A percentile compares a stretch with the other conserved stretches of the same genome.
These are phyloP conservation scores for Cercophora scortea DNA, from an alignment of 495 filamentous ascomycete species.

Conservation along the genomic window DNA sequence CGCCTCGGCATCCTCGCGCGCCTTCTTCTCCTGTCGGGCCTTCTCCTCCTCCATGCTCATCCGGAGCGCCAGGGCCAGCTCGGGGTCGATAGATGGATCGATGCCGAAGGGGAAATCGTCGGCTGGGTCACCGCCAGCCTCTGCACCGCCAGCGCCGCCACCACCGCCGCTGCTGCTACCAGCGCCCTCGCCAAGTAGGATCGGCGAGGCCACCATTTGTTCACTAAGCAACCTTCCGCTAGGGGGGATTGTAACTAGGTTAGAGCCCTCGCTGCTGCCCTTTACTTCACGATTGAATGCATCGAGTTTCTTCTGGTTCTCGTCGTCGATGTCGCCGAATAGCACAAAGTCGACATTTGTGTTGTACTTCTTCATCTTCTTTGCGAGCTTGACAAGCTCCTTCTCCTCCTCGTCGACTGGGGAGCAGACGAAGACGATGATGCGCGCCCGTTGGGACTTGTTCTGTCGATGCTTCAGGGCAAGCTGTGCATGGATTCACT, in stretches of 20 bases:
- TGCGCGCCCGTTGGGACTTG: constrained; percentile 88
- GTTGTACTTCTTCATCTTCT: constrained; percentile 97
- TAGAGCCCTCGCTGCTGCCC: constrained; percentile 71
- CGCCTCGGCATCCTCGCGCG: constrained; percentile 62
- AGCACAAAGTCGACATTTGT: constrained; percentile 88
- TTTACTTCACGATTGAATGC: constrained; percentile 81
- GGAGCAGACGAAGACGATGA: constrained; percentile 92
- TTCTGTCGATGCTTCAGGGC: constrained; percentile 98
- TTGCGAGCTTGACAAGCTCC: constrained; percentile 78
- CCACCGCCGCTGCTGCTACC: constrained; percentile 27
- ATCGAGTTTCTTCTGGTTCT: constrained; percentile 76
- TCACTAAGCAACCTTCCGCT: constrained; percentile 88
- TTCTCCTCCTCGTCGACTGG: constrained; percentile 85
- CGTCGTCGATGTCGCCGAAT: constrained; percentile 89
- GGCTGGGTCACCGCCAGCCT: constrained; percentile 47
- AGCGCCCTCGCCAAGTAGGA: constrained; percentile 70
- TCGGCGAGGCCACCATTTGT: constrained; percentile 83
- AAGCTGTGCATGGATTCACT: constrained; percentile 44
- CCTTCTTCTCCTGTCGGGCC: constrained; percentile 75
- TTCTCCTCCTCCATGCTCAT: constrained; percentile 98
- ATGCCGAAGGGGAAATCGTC: constrained; percentile 59
- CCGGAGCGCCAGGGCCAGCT: constrained; percentile 87
- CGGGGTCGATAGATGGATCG: constrained; percentile 78
- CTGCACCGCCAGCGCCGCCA: constrained; percentile 47
- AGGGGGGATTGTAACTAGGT: constrained; percentile 85